A percentile compares a stretch with the other conserved stretches of the same genome.
These are phyloP conservation scores for Aureobasidium vineae DNA, from an alignment of 2,329 filamentous ascomycete genomes.

Conservation along the genomic window DNA sequence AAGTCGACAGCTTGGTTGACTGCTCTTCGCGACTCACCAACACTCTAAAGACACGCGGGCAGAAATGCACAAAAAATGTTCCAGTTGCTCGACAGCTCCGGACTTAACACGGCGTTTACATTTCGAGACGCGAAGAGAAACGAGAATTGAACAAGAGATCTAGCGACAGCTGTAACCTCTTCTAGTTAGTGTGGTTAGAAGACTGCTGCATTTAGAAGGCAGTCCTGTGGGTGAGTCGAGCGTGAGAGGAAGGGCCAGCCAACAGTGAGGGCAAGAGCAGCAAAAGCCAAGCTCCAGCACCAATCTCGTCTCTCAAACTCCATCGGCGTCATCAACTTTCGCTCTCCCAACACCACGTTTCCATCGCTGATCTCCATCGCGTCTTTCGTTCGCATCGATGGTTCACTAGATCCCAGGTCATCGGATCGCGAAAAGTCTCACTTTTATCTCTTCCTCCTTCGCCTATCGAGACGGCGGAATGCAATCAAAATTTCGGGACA, in stretches of 20 bases:
- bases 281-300: background rate
- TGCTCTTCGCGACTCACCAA: background rate
- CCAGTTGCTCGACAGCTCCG: background rate
- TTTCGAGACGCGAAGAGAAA: background rate
- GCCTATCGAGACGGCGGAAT: background rate
- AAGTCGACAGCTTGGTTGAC: background rate
- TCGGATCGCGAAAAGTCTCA: conserved; percentile 3
- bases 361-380: conserved; percentile 3
- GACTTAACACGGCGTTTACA: background rate
- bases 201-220: background rate
- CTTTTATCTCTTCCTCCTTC: background rate
- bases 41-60: background rate
- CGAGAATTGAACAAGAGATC: background rate
- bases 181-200: background rate
- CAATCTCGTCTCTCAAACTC: background rate
- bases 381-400: background rate
- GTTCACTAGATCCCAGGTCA: background rate
- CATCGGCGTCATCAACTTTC: background rate
- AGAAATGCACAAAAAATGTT: background rate
- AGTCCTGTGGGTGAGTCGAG: background rate
- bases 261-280: background rate
- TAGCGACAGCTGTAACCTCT: background rate
- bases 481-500: background rate
- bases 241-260: background rate
- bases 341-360: background rate